These are phyloP conservation scores for Kondoa subrosea DNA, from an alignment of 768 basidiomycete genomes.

Conservation along the genomic window DNA sequence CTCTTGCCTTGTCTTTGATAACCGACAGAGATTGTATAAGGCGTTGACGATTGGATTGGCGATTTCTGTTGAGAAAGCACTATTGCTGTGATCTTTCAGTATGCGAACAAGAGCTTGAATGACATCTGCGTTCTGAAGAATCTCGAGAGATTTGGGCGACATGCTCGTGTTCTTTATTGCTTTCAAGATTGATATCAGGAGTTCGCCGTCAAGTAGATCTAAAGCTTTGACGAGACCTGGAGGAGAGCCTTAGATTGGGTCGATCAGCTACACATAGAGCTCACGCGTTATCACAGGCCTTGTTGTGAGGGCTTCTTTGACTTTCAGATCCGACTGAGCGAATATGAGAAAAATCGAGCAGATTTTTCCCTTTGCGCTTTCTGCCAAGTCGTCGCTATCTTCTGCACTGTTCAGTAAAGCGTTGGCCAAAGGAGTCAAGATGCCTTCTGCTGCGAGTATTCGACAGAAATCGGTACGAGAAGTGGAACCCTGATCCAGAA, in stretches of 20 bases:
- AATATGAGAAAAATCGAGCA: constrained; percentile 78
- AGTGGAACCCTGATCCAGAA: constrained; percentile 55
- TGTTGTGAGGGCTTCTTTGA: constrained; percentile 77
- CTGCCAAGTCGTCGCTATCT: constrained; percentile 43
- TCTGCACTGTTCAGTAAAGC: constrained; percentile 73
- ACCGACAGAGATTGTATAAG: constrained; percentile 83
- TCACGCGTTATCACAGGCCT: constrained; percentile 73
- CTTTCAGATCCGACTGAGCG: constrained; percentile 82
- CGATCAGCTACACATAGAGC: constrained; percentile 31
- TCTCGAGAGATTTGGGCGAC: constrained; percentile 73
- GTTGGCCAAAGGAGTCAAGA: constrained; percentile 77
- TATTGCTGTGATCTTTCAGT: constrained; percentile 60
- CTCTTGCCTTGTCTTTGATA: constrained; percentile 88
- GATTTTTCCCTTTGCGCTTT: constrained; percentile 62
- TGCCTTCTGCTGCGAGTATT: constrained; percentile 91
- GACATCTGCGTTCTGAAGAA: constrained; percentile 86
- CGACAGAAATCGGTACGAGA: constrained; percentile 97
- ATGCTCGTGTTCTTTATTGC: constrained; percentile 93
- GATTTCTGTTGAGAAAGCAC: constrained; percentile 81
- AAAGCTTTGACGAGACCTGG: constrained; percentile 73
- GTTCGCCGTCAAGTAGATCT: constrained; percentile 68
- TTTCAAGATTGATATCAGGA: constrained; percentile 75
- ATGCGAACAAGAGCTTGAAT: constrained; percentile 78
- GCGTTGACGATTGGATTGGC: constrained; percentile 95
- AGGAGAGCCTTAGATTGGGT: background rate